These are phyloP conservation scores for Penicillium turbatum DNA, from an alignment of 495 filamentous ascomycete genomes.

Conservation along the genomic window DNA sequence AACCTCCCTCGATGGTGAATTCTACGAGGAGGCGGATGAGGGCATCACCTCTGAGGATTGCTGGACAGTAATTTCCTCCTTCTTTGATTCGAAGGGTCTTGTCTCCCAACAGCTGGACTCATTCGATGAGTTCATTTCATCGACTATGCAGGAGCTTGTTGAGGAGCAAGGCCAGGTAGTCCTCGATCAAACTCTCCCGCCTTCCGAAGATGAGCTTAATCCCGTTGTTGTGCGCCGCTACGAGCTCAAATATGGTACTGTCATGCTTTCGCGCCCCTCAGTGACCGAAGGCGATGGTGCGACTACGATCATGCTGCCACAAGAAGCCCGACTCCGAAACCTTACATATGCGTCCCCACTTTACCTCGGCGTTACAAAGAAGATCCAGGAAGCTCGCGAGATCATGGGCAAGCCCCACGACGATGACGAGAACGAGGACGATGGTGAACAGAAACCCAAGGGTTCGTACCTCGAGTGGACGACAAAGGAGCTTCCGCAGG, in stretches of 20 bases:
- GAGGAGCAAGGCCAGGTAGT: slow-evolving; percentile 83
- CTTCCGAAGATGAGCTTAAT: slow-evolving; percentile 59
- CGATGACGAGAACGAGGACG: slow-evolving; percentile 42
- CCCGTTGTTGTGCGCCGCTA: slow-evolving; percentile 81
- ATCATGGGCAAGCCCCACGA: slow-evolving; percentile 50
- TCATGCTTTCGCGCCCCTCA: slow-evolving; percentile 77
- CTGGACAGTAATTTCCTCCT: slow-evolving; percentile 94
- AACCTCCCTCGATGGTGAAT: slow-evolving; percentile 44
- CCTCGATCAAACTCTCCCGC: slow-evolving; percentile 81
- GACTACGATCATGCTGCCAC: slow-evolving; percentile 74
- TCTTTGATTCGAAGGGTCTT: slow-evolving; percentile 91
- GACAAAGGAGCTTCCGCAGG: slow-evolving; percentile 51
- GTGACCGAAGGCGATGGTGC: slow-evolving; percentile 90
- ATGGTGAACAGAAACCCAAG: slow-evolving; percentile 40
- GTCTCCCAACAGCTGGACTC: slow-evolving; percentile 98
- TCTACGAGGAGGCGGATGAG: slow-evolving; percentile 64
- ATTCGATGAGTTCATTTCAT: slow-evolving; percentile 91
- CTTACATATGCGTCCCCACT: slow-evolving; percentile 91
- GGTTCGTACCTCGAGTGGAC: slow-evolving; percentile 50
- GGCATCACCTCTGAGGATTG: slow-evolving; percentile 80
- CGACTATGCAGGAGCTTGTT: slow-evolving; percentile 88
- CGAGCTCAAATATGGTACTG: slow-evolving; percentile 84
- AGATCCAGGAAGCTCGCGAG: slow-evolving; percentile 77
- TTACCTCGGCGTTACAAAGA: slow-evolving; percentile 78
- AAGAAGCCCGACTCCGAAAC: slow-evolving; percentile 90